phyloP scores from a whole-genome alignment of 306 rosid species.

The Rosa chinensis region DNA sequence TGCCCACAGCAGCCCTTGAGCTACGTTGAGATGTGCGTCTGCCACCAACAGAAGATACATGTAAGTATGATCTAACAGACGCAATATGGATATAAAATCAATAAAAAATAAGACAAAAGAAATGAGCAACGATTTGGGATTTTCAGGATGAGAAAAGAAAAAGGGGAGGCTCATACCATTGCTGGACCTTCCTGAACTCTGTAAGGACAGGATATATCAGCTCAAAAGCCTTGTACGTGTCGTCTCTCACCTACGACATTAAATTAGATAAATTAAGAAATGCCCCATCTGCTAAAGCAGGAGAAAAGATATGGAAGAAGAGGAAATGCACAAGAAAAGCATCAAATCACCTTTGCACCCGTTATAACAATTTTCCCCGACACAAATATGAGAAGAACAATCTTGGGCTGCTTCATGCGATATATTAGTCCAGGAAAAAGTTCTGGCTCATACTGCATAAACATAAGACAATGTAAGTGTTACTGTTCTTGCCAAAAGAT shows the following conservation, averaged over 20 bases:
- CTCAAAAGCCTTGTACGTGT: constrained; percentile 82
- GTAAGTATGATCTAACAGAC: background rate
- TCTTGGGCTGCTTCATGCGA: constrained; percentile 88
- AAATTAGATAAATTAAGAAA: background rate
- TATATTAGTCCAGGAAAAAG: constrained; percentile 87
- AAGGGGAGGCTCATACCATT: constrained; percentile 37
- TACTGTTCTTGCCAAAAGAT: background rate
- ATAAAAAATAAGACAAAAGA: background rate
- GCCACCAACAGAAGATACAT: background rate
- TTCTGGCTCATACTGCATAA: constrained; percentile 77
- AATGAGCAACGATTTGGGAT: background rate
- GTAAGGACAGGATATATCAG: constrained; percentile 80
- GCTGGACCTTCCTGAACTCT: constrained; percentile 82
- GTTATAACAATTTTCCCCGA: constrained; percentile 92
- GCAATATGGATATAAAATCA: background rate
- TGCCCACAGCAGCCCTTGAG: constrained; percentile 1
- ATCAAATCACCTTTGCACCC: constrained; percentile 73
- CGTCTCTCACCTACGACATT: constrained; percentile 69
- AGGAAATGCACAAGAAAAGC: background rate
- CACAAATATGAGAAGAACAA: constrained; percentile 80
- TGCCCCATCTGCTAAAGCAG: background rate
- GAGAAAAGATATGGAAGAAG: background rate
- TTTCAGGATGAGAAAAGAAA: background rate
- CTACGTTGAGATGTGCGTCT: constrained; percentile 1
- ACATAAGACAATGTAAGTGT: background rate